Evolutionary conservation across 192 early-diverging fungal species (phyloP), one percentile per base, ranked within the genome.

Genomic region (Piromyces finnis): DNA sequence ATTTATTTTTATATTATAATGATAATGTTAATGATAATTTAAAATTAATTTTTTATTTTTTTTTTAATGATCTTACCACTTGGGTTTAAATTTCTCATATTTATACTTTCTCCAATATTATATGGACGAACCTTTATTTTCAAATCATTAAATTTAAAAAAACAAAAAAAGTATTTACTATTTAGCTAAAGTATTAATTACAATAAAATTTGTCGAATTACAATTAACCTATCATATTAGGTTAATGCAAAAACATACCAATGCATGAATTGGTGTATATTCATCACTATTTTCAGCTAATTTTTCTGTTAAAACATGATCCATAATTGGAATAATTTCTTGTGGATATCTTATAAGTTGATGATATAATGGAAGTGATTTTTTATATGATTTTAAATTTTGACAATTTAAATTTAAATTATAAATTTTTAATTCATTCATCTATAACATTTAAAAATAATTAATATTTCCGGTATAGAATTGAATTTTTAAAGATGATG

Each of bases 41-140:
- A n/a, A n/a, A n/a, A n/a, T n/a, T n/a, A n/a, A n/a, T n/a, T n/a
- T n/a, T n/a, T n/a, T n/a, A n/a, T n/a, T n/a, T n/a, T n/a, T n/a
- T n/a, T n/a, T n/a, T n/a, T n/a, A n/a, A n/a, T n/a, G n/a, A 78
- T 77, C 82, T 78, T 86, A 91, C 92, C 88, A 22, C 87, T 86
- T n/a, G 97, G 97, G 79, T 98, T 94, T 32, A 99, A 89, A 35
- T 97, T 93, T 79, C 97, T 92, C 89, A 98, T 93, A 84, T 98
- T 99, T 30, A 93, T 88, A n/a, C 88, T 85, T 78, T 82, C 78
- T 81, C 84, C 83, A 35, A 98, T 83, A 82, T 98, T 96, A 84
- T 94, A 98, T 17, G 97, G 97, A 30, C 97, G 92, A 59, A 96
- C 87, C 88, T 89, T n/a, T n/a, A n/a, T n/a, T n/a, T n/a, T n/a